Base-by-base conservation (phyloP, 495 filamentous ascomycete genomes). In the Trichocladium uniseriatum region DNA sequence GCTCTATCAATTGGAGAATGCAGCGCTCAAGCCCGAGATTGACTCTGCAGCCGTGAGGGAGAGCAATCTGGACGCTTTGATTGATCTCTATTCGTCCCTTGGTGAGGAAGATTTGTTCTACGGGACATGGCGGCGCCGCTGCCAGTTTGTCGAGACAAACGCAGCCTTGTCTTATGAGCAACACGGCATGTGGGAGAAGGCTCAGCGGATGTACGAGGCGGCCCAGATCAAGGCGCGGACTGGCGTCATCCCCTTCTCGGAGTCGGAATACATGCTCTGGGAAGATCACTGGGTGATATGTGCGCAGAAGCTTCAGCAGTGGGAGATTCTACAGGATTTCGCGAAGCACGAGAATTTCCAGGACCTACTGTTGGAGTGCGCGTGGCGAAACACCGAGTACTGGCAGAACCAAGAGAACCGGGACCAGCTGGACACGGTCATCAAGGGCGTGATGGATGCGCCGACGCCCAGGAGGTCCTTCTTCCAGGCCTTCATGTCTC, bases 271-370 rank as follows among this genome's bases (percentile, higher is more conserved):
- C 62, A 94, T 92, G 79, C 76, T 99, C 1, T 99, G 94, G 94
- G 94, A 99, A 67, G 94, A 99, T 65, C 94, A 99, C 55, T 99
- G 94, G 94, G 79, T 97, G 29, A 76, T 94, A 35, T 97, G 94
- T 61, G 92, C 91, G 2, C 87, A 97, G 67, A 99, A 97, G 70
- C 77, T 99, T 32, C 94, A 99, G 62, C 94, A 97, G 55, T 99
- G 94, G 94, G 94, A 99, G 46, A 86, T 99, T 47, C 68, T 99
- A 22, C 85, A 83, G 45, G 94, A 99, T 53, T 97, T 95, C 54
- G 90, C 94, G n/a, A 97, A 97, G 65, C 91, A 97, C 51, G 94
- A 99, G 59, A 99, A 97, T 57, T 83, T 94, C 65, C 95, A 96
- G 62, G 94, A 99, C 59, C 79, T 99, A n/a, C 79, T 94, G 18